Evolutionary conservation across 441 rosid genomes (phyloP), one percentile per base, ranked within the genome.

Genomic region (Gossypium gossypioides): DNA sequence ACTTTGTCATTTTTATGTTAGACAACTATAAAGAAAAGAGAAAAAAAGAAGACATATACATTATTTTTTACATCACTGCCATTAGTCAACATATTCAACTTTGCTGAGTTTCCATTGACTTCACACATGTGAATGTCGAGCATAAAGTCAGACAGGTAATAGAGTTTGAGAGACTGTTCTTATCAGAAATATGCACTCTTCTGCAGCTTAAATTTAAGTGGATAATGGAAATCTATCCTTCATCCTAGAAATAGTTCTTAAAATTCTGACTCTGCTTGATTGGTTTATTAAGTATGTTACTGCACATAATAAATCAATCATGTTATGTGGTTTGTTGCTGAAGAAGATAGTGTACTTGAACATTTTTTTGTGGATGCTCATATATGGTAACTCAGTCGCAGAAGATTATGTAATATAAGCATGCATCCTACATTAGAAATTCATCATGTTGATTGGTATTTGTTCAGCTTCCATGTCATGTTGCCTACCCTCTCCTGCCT

Each of bases 401-500:
- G 56, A 65, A 66, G 56, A 66, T 66, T 46, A 65, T 65, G 69
- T 24, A 65, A 46, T 44, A 25, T 13, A 65, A 46, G 55, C 5
- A 60, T 65, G 69, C 69, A 22, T 66, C 56, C 21, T 24, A 24
- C 22, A 24, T 70, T 56, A 12, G 40, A 66, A 29, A 64, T 64
- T 64, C 12, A 66, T 66, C 40, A 66, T 65, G 55, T 66, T 46
- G 6, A 24, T 24, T 46, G 52, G n/a, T 40, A 10, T 63, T 12
- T 62, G 67, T 62, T 62, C 15, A 62, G 40, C 25, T 62, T 62
- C 66, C 50, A 37, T 9, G 54, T 21, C 27, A 64, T 64, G 69
- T 42, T 52, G 46, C 29, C 42, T 1, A 8, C 1, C 65, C 46
- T 7, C 18, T 18, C 16, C 21, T 0, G n/a, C 25, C 15, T 0